These are phyloP conservation scores for Trichoderma guizhouense DNA, from an alignment of 2,329 filamentous ascomycete genomes.

Conservation along the genomic window DNA sequence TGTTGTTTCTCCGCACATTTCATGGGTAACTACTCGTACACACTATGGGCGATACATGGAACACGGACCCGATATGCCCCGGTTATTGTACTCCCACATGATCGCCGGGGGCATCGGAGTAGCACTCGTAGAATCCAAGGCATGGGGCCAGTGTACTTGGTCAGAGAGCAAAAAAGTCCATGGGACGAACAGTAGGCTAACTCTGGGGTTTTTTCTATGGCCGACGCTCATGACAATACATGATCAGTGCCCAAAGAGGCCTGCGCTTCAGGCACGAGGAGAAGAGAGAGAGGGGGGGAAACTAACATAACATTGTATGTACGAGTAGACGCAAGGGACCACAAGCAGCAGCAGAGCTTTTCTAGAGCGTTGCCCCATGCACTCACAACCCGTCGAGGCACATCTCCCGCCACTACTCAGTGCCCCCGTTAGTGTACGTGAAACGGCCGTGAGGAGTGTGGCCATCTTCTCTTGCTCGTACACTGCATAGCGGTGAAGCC, in stretches of 20 bases:
- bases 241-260: neutral
- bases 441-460: neutral
- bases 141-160: neutral
- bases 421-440: neutral
- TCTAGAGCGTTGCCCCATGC: slow-evolving; percentile 3
- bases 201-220: slow-evolving; percentile 1
- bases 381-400: neutral
- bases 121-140: neutral
- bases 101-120: neutral
- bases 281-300: neutral
- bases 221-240: slow-evolving; percentile 6
- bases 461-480: neutral
- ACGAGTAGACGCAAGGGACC: neutral
- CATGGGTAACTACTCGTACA: neutral
- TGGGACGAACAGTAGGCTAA: neutral
- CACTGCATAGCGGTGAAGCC: slow-evolving; percentile 1
- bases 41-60: neutral
- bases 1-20: slow-evolving; percentile 2
- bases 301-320: neutral
- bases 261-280: neutral
- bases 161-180: neutral
- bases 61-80: neutral
- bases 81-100: neutral
- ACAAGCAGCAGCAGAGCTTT: neutral
- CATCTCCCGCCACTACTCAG: neutral